Evolutionary conservation across 2,329 filamentous ascomycete species (phyloP).

Genomic region (Mariannaea sp.): DNA sequence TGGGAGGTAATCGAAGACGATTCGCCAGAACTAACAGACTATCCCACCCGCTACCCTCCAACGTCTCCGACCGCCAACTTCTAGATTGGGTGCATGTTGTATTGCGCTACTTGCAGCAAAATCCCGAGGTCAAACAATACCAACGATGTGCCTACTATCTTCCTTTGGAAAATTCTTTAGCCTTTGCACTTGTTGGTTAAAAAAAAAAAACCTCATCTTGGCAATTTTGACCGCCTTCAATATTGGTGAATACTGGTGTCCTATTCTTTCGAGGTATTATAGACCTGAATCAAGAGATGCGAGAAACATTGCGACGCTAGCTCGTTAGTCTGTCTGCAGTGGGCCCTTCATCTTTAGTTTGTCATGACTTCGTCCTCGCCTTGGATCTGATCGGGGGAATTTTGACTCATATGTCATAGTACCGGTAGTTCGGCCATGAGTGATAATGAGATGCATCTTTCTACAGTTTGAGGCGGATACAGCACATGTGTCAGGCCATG

Average conservation of each 20-base stretch:
- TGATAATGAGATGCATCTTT: too few species aligned
- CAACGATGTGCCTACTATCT: constrained; percentile 10
- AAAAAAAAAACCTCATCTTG: too few species aligned
- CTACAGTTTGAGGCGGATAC: too few species aligned
- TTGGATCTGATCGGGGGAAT: constrained; percentile 24
- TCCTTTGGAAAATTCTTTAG: constrained; percentile 19
- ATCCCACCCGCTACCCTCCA: constrained; percentile 28
- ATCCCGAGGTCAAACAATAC: constrained; percentile 22
- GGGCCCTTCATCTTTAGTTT: constrained; percentile 18
- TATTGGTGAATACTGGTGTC: constrained; percentile 1
- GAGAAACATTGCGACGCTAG: constrained; percentile 16
- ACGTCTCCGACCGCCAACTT: constrained; percentile 28
- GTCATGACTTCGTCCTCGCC: constrained; percentile 15
- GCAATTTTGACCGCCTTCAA: too few species aligned
- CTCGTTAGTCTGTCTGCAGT: constrained; percentile 13
- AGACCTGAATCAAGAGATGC: too few species aligned
- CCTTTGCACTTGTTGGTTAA: constrained; percentile 7
- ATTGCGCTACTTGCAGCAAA: constrained; percentile 24
- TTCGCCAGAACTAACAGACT: constrained; percentile 26
- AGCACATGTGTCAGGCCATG: too few species aligned
- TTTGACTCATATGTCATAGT: background rate
- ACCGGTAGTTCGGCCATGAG: too few species aligned
- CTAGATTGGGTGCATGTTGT: constrained; percentile 25
- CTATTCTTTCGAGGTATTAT: constrained; percentile 14
- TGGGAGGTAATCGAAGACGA: constrained; percentile 25